A percentile compares a stretch with the other conserved stretches of the same genome.
These are phyloP conservation scores for Baudoinia panamericana DNA, from an alignment of 495 filamentous ascomycete genomes.

Conservation along the genomic window DNA sequence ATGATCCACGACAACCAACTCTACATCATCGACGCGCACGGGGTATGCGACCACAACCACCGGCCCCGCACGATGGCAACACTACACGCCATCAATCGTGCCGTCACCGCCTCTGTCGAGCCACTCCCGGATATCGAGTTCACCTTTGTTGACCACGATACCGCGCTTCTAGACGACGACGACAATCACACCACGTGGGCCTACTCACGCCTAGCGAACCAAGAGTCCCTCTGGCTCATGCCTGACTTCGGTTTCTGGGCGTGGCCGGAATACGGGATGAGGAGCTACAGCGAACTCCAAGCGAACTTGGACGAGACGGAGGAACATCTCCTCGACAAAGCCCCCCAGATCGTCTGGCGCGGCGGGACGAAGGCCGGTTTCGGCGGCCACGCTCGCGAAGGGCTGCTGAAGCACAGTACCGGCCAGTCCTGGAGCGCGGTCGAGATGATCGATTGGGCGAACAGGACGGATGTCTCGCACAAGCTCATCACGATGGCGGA, in stretches of 20 bases:
- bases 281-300: slow-evolving; percentile 12
- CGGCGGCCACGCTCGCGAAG: slow-evolving; percentile 8
- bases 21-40: slow-evolving; percentile 18
- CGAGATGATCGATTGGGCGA: slow-evolving; percentile 28
- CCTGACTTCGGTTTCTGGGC: slow-evolving; percentile 25
- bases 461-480: slow-evolving; percentile 5
- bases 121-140: slow-evolving; percentile 24
- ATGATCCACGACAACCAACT: slow-evolving; percentile 21
- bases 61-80: slow-evolving; percentile 13
- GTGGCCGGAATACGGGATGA: slow-evolving; percentile 19
- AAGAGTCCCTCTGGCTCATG: slow-evolving; percentile 24
- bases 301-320: slow-evolving; percentile 12
- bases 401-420: slow-evolving; percentile 11
- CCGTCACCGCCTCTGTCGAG: slow-evolving; percentile 10
- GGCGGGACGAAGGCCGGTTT: slow-evolving; percentile 9
- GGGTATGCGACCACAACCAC: slow-evolving; percentile 6
- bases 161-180: slow-evolving; percentile 1
- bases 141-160: slow-evolving; percentile 20
- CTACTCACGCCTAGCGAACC: slow-evolving; percentile 9
- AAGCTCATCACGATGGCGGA: slow-evolving; percentile 16
- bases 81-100: slow-evolving; percentile 19
- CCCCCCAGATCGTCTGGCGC: slow-evolving; percentile 22
- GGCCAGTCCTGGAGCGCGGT: slow-evolving; percentile 24
- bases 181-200: slow-evolving; percentile 17
- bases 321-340: slow-evolving; percentile 16